Evolutionary conservation across 2,329 filamentous ascomycete genomes (phyloP).

Genomic region (Akanthomyces dipterigenus): DNA sequence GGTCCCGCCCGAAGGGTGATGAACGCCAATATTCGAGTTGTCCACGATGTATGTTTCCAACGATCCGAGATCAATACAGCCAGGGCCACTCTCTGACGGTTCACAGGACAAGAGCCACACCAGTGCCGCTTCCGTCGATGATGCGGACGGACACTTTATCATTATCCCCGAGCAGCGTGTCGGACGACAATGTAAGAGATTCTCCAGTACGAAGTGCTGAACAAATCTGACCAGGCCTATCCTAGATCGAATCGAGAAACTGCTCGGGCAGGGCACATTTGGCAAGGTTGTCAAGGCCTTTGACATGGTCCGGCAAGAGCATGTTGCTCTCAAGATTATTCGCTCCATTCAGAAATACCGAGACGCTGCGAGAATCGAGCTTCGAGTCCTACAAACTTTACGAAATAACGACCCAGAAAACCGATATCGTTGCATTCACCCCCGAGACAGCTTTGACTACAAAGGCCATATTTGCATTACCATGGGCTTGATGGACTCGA

Average conservation of each 20-base stretch:
- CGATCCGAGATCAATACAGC: neutral
- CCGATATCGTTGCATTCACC: conserved; percentile 10
- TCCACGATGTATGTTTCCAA: conserved; percentile 44
- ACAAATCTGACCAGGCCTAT: neutral
- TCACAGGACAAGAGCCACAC: conserved; percentile 24
- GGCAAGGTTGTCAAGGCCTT: conserved; percentile 11
- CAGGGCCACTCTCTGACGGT: neutral
- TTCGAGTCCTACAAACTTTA: conserved; percentile 9
- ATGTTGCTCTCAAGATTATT: conserved; percentile 12
- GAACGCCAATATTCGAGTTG: conserved; percentile 33
- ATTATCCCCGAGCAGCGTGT: conserved; percentile 62
- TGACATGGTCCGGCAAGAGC: conserved; percentile 7
- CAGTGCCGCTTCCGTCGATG: conserved; percentile 66
- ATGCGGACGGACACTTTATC: conserved; percentile 88
- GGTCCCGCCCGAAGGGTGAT: neutral
- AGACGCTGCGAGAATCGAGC: conserved; percentile 9
- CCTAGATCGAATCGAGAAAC: conserved; percentile 10
- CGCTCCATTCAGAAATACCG: conserved; percentile 13
- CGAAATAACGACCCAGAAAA: conserved; percentile 8
- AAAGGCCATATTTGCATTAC: conserved; percentile 12
- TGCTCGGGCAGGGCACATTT: conserved; percentile 10
- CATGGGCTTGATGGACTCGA: conserved; percentile 10
- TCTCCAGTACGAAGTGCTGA: too few species aligned
- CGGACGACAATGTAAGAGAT: conserved; percentile 6
- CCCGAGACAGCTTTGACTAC: conserved; percentile 12